Evolutionary conservation across 1,139 yeast genomes (phyloP).

Genomic region (Suhomyces atakaporum): DNA sequence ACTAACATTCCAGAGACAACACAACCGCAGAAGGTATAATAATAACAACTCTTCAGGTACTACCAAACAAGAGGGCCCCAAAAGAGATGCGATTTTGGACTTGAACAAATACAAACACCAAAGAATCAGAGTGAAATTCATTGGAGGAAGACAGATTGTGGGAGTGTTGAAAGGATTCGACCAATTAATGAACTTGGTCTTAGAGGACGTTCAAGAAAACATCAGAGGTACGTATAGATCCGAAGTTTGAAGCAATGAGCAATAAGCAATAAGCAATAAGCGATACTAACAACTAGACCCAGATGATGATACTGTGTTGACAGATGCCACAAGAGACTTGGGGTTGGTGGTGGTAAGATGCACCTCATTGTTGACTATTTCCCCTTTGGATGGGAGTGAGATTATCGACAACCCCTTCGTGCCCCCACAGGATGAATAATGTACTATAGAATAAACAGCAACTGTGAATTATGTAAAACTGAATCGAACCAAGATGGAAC

Average conservation of each 20-base stretch:
- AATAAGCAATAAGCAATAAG: neutral
- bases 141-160: constrained; percentile 81
- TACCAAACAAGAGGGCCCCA: constrained; percentile 69
- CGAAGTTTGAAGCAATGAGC: neutral
- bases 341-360: constrained; percentile 82
- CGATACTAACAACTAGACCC: constrained; percentile 50
- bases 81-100: constrained; percentile 87
- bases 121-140: constrained; percentile 72
- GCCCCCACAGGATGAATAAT: constrained; percentile 18
- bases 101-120: constrained; percentile 76
- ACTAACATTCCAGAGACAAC: constrained; percentile 12
- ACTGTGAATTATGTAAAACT: neutral
- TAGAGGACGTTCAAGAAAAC: constrained; percentile 79
- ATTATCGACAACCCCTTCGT: constrained; percentile 72
- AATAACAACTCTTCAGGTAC: constrained; percentile 25
- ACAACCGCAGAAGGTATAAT: constrained; percentile 26
- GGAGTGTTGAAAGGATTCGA: constrained; percentile 89
- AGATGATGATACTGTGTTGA: constrained; percentile 54
- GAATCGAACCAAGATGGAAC: neutral
- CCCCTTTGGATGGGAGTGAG: constrained; percentile 84
- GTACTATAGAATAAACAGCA: constrained; percentile 11
- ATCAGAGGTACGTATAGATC: constrained; percentile 47
- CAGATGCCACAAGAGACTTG: constrained; percentile 59
- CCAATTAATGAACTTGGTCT: constrained; percentile 88
- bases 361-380: constrained; percentile 73